Percentiles rank a stretch among this genome's conserved stretches.
These are phyloP conservation scores for Lycium barbarum DNA, from an alignment of 257 asterid genomes.

Conservation along the genomic window DNA sequence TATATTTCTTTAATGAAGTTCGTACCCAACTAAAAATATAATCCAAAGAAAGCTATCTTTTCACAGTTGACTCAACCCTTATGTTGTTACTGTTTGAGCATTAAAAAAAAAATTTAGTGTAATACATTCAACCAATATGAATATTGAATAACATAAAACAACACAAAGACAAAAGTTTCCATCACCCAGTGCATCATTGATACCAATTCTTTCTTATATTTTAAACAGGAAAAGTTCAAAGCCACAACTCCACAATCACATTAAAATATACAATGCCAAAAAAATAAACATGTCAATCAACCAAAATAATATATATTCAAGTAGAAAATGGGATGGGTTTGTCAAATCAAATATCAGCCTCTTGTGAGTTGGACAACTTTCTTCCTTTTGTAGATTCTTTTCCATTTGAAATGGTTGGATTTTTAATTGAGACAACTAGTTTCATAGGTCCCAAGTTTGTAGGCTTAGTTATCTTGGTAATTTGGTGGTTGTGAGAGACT, in stretches of 20 bases:
- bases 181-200: conserved; percentile 21
- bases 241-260: not conserved
- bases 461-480: conserved; percentile 38
- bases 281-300: not conserved
- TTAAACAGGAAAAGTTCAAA: not conserved
- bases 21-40: not conserved
- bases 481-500: conserved; percentile 40
- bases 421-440: conserved; percentile 29
- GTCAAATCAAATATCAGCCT: conserved; percentile 25
- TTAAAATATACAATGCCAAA: not conserved
- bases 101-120: too few relatives aligned
- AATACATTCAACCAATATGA: conserved; percentile 6
- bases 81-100: not conserved
- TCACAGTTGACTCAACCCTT: not conserved
- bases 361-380: conserved; percentile 40
- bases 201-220: not conserved
- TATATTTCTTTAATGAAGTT: not conserved
- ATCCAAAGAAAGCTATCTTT: not conserved
- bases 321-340: not conserved
- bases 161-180: conserved; percentile 9
- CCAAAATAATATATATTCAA: conserved; percentile 1
- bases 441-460: conserved; percentile 34
- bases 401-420: conserved; percentile 32
- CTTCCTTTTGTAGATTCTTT: conserved; percentile 36
- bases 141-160: not conserved